A percentile compares a stretch with the other conserved stretches of the same genome.
Conservation (phyloP, 495 filamentous ascomycete genomes). For the Xylaria palmicola region DNA sequence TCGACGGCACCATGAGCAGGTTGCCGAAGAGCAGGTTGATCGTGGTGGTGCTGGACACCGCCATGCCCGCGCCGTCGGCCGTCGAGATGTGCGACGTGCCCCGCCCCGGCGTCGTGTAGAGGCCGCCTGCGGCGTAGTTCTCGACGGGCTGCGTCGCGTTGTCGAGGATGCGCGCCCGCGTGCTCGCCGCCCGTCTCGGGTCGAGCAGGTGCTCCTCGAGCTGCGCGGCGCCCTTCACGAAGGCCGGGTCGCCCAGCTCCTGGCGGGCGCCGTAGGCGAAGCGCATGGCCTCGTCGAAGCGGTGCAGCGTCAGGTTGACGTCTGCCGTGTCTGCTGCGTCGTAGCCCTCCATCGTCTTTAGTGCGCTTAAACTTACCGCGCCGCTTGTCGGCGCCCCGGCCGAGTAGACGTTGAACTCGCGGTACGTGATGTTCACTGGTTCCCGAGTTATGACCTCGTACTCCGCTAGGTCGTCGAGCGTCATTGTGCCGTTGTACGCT, state of each 20-base stretch:
- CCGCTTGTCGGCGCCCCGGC: constrained; percentile 74
- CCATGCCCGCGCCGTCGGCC: constrained; percentile 65
- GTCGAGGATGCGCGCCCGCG: constrained; percentile 70
- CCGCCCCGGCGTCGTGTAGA: constrained; percentile 46
- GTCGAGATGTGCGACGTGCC: constrained; percentile 77
- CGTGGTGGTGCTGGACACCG: constrained; percentile 74
- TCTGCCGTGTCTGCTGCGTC: constrained; percentile 35
- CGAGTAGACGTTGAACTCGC: constrained; percentile 64
- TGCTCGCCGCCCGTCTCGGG: constrained; percentile 51
- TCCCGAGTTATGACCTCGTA: constrained; percentile 65
- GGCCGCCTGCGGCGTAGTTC: constrained; percentile 62
- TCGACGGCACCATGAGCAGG: constrained; percentile 74
- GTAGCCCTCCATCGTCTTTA: constrained; percentile 81
- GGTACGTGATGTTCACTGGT: constrained; percentile 65
- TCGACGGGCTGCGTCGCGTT: constrained; percentile 62
- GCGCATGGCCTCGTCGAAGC: constrained; percentile 80
- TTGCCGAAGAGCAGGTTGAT: constrained; percentile 85
- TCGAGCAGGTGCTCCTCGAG: constrained; percentile 59
- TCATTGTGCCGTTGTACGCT: constrained; percentile 74
- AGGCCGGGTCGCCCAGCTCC: constrained; percentile 76
- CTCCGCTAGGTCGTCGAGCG: constrained; percentile 67
- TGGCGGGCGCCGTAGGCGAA: constrained; percentile 76
- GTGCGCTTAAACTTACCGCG: constrained; percentile 63
- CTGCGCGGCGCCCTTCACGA: constrained; percentile 57
- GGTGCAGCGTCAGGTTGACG: constrained; percentile 61